Conservation (phyloP, 140 eudicot genomes). For the Cichorium intybus region DNA sequence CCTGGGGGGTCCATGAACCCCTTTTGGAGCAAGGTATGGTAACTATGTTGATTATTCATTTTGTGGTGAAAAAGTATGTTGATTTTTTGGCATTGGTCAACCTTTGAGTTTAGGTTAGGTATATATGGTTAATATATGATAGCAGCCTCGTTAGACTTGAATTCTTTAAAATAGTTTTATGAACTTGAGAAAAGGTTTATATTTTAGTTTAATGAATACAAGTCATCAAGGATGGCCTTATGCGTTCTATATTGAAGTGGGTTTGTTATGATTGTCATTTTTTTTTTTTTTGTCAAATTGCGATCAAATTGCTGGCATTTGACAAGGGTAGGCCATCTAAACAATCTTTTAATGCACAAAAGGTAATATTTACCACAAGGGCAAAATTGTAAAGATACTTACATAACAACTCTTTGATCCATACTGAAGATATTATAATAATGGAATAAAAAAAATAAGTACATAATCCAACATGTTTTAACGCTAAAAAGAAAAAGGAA, state of each 20-base stretch:
- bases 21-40: too few relatives aligned
- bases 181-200: background rate
- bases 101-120: constrained; percentile 18
- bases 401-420: too few relatives aligned
- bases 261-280: constrained; percentile 4
- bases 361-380: background rate
- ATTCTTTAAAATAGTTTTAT: background rate
- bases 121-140: constrained; percentile 15
- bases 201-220: background rate
- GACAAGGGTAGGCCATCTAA: background rate
- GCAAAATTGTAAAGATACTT: too few relatives aligned
- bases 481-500: too few relatives aligned
- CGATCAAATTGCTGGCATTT: background rate
- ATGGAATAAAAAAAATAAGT: too few relatives aligned
- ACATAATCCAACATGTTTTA: too few relatives aligned
- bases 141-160: constrained; percentile 26
- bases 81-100: background rate
- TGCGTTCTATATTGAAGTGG: constrained; percentile 23
- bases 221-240: constrained; percentile 34
- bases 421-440: too few relatives aligned
- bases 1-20: too few relatives aligned
- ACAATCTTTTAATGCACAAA: background rate
- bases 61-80: background rate
- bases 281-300: background rate
- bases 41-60: too few relatives aligned